Evolutionary conservation across 768 basidiomycete genomes (phyloP).

Genomic region (Suillus ampliporus): DNA sequence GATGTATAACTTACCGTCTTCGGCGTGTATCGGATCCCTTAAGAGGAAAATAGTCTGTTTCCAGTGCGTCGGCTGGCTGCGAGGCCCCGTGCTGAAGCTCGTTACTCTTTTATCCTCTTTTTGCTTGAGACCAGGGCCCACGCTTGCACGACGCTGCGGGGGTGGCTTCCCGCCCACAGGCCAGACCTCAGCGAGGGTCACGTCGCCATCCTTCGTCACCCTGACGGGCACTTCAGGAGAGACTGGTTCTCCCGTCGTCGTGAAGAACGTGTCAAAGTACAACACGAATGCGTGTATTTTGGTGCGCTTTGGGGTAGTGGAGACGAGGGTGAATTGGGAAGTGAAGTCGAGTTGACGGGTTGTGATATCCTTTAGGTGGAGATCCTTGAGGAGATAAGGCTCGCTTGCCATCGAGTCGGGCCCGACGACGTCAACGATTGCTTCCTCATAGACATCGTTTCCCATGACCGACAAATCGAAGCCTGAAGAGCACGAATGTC

Average conservation of each 20-base stretch:
- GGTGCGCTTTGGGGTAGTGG: slow-evolving; percentile 60
- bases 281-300: slow-evolving; percentile 83
- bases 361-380: slow-evolving; percentile 69
- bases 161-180: slow-evolving; percentile 72
- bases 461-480: slow-evolving; percentile 90
- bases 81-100: slow-evolving; percentile 92
- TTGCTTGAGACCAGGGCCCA: slow-evolving; percentile 48
- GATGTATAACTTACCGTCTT: slow-evolving; percentile 60
- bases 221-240: slow-evolving; percentile 58
- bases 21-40: slow-evolving; percentile 74
- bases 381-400: slow-evolving; percentile 74
- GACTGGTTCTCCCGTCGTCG: slow-evolving; percentile 57
- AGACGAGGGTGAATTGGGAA: slow-evolving; percentile 74
- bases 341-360: slow-evolving; percentile 79
- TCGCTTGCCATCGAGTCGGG: slow-evolving; percentile 68
- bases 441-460: slow-evolving; percentile 75
- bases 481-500: slow-evolving; percentile 50
- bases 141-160: slow-evolving; percentile 62
- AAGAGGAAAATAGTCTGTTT: slow-evolving; percentile 93
- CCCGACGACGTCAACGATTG: slow-evolving; percentile 80
- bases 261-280: slow-evolving; percentile 97
- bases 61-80: slow-evolving; percentile 92
- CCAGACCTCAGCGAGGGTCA: slow-evolving; percentile 78
- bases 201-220: slow-evolving; percentile 61
- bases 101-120: slow-evolving; percentile 47